phyloP scores from a whole-genome alignment of 495 filamentous ascomycete species.

The Aspergillus cristatus region DNA sequence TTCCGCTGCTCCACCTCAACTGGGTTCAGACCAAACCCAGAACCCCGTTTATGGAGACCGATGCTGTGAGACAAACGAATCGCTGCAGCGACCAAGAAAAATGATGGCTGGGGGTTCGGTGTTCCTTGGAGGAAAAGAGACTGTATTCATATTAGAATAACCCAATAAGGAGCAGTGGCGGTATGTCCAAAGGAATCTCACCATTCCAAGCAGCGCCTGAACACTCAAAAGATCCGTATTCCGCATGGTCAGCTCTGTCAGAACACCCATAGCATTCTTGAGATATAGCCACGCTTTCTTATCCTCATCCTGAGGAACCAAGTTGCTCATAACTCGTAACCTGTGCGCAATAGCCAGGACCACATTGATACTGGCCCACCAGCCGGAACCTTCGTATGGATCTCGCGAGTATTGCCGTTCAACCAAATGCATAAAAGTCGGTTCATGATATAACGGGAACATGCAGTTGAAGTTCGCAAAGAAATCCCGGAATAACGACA shows the following conservation, averaged over 20 bases:
- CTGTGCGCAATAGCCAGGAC: slow-evolving; percentile 86
- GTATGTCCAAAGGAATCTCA: slow-evolving; percentile 16
- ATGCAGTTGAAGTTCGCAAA: slow-evolving; percentile 99
- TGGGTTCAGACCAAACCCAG: slow-evolving; percentile 79
- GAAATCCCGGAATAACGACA: slow-evolving; percentile 81
- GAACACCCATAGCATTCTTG: slow-evolving; percentile 91
- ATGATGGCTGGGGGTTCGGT: slow-evolving; percentile 91
- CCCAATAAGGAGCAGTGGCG: neutral
- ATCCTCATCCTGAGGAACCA: slow-evolving; percentile 83
- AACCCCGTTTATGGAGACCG: slow-evolving; percentile 86
- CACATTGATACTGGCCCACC: slow-evolving; percentile 97
- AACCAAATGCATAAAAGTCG: slow-evolving; percentile 94
- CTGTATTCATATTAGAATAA: slow-evolving; percentile 23
- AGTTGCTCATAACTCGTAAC: slow-evolving; percentile 88
- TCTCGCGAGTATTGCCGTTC: slow-evolving; percentile 85
- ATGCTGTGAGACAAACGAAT: slow-evolving; percentile 91
- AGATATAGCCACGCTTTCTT: slow-evolving; percentile 90
- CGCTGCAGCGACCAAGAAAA: slow-evolving; percentile 87
- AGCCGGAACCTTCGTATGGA: slow-evolving; percentile 92
- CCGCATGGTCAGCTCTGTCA: slow-evolving; percentile 86
- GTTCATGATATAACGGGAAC: slow-evolving; percentile 94
- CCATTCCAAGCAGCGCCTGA: slow-evolving; percentile 93
- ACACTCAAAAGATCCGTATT: slow-evolving; percentile 95
- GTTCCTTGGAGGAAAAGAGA: slow-evolving; percentile 93
- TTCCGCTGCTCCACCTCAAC: slow-evolving; percentile 93